Conservation (phyloP, 371 early-diverging fungal genomes). For the Mortierella sp. region DNA sequence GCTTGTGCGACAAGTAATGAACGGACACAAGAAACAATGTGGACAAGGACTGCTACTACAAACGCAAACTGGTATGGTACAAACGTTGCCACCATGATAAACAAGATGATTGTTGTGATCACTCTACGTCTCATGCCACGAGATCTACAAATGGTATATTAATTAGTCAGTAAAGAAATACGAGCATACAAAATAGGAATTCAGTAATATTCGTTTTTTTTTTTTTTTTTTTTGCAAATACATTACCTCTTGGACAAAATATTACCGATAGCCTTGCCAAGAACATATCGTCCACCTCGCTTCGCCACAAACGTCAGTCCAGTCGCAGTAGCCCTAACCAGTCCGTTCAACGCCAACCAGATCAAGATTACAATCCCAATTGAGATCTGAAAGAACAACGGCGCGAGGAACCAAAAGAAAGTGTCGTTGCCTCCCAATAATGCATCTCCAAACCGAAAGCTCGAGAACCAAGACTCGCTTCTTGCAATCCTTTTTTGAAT, state of each 20-base stretch:
- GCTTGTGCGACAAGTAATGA: slow-evolving; percentile 60
- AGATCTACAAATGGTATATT: slow-evolving; percentile 19
- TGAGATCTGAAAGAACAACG: slow-evolving; percentile 64
- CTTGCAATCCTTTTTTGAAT: slow-evolving; percentile 31
- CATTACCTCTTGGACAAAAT: slow-evolving; percentile 50
- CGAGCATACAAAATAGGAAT: background rate
- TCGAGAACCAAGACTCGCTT: slow-evolving; percentile 29
- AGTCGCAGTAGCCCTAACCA: slow-evolving; percentile 40
- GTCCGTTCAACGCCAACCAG: slow-evolving; percentile 58
- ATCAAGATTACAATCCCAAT: slow-evolving; percentile 65
- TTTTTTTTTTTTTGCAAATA: background rate
- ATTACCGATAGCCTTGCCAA: slow-evolving; percentile 41
- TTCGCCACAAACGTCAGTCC: slow-evolving; percentile 36
- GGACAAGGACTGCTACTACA: slow-evolving; percentile 81
- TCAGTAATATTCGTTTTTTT: too few relatives aligned
- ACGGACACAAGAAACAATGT: slow-evolving; percentile 74
- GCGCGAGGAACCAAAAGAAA: slow-evolving; percentile 76
- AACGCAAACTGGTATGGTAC: slow-evolving; percentile 90
- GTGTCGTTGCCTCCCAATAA: slow-evolving; percentile 69
- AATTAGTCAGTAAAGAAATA: background rate
- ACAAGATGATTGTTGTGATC: slow-evolving; percentile 67
- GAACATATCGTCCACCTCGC: slow-evolving; percentile 30
- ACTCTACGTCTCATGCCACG: slow-evolving; percentile 65
- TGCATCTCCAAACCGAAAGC: slow-evolving; percentile 59
- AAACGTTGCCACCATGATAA: slow-evolving; percentile 78